A percentile compares a stretch with the other conserved stretches of the same genome.
Evolutionary conservation across 805 yeast genomes (phyloP).

Genomic region (Diddensiella transvaalensis): DNA sequence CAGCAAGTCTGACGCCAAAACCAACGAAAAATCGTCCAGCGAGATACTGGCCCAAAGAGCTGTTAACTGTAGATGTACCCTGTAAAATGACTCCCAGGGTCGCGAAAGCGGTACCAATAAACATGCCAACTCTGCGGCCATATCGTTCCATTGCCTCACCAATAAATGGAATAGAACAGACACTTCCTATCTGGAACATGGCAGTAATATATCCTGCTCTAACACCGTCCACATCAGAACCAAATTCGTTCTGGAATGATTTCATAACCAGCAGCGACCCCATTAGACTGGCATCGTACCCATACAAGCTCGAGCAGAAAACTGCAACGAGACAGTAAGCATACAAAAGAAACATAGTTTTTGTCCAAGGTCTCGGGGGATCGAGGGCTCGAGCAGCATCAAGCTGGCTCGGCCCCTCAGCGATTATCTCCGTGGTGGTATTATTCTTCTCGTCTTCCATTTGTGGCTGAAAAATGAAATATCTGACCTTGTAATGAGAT

Average conservation of each 20-base stretch:
- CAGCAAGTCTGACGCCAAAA: conserved; percentile 11
- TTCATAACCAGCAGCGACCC: conserved; percentile 16
- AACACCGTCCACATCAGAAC: conserved; percentile 8
- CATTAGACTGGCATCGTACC: conserved; percentile 21
- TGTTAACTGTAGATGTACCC: neutral
- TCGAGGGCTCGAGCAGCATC: no score
- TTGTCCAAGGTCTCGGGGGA: neutral
- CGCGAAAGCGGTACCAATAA: conserved; percentile 9
- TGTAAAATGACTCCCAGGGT: conserved; percentile 6
- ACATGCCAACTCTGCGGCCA: conserved; percentile 16
- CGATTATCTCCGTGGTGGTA: no score
- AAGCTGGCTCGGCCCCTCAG: no score
- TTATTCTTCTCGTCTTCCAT: no score
- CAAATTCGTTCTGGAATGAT: conserved; percentile 8
- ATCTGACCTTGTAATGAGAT: no score
- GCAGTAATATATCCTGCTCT: conserved; percentile 18
- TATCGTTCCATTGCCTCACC: conserved; percentile 11
- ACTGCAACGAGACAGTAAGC: conserved; percentile 10
- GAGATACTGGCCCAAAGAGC: conserved; percentile 3
- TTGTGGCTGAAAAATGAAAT: no score
- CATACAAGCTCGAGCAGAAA: conserved; percentile 15
- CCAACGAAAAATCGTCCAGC: conserved; percentile 17
- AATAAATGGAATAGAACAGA: conserved; percentile 11
- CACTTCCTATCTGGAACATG: conserved; percentile 18
- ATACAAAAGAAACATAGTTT: neutral